A percentile compares a stretch with the other conserved stretches of the same genome.
Conservation (phyloP, 495 filamentous ascomycete species). For the Darksidea phi region DNA sequence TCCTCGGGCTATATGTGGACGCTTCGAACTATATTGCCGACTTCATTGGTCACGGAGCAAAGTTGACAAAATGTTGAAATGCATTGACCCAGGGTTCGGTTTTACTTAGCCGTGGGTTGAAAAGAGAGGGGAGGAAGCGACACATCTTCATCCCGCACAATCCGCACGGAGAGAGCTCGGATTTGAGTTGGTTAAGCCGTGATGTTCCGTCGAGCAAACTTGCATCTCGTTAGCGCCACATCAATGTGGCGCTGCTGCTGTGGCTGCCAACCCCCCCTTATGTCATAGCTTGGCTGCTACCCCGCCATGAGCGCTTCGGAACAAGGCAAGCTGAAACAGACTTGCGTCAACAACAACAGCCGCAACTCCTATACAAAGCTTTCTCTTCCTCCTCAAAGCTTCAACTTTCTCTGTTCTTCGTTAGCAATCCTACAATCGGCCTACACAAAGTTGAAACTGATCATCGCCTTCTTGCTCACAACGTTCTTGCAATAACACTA, state of each 20-base stretch:
- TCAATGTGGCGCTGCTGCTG: not conserved
- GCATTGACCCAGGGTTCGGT: not conserved
- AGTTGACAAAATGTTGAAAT: constrained; percentile 8
- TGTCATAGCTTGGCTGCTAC: not conserved
- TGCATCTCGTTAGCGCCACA: too few relatives aligned
- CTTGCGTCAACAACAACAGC: constrained; percentile 2
- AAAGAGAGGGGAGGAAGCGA: too few relatives aligned
- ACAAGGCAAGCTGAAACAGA: constrained; percentile 17
- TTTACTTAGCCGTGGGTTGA: not conserved
- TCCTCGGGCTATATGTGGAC: not conserved
- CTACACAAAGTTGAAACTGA: not conserved
- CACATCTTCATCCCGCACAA: too few relatives aligned
- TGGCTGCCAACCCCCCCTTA: not conserved
- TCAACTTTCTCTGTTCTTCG: constrained; percentile 1
- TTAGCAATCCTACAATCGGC: not conserved
- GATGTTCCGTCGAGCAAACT: not conserved
- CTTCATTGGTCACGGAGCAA: not conserved
- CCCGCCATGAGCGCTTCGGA: constrained; percentile 3
- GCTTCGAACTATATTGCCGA: not conserved
- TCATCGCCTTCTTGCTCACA: not conserved
- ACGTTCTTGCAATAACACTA: too few relatives aligned
- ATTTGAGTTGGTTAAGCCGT: not conserved
- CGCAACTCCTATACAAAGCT: not conserved
- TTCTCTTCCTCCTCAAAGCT: not conserved
- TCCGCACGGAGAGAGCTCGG: too few relatives aligned